Base-by-base conservation (phyloP, 768 basidiomycete genomes). In the Suillus cothurnatus region DNA sequence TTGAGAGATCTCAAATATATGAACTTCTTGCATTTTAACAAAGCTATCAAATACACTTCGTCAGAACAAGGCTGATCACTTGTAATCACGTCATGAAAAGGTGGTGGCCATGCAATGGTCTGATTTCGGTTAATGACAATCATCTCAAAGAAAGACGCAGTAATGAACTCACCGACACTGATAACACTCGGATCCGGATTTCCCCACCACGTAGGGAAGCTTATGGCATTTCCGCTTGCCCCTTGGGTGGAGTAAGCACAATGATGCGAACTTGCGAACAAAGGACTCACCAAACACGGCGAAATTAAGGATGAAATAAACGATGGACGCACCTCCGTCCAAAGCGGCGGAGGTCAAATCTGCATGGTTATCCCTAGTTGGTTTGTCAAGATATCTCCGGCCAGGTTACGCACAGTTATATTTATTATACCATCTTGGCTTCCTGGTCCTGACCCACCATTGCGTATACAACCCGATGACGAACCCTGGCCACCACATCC, bases 401-500 rank as follows among this genome's bases (percentile, higher is more conserved):
- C 15, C 19, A 43, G 12, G 38, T 21, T 8, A 36, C 49, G 45
- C 15, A 57, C 50, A 69, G 65, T 59, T 67, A 78, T 78, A 68
- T 74, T 83, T 85, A 66, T 79, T 80, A 72, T 84, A 83, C 81
- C 81, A 82, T n/a, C 69, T 72, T 6, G 82, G 82, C 21, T 76
- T 70, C 47, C 78, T 73, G 9, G 76, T 79, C 57, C 84, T 74
- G 26, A 81, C 79, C 81, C 82, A 85, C 78, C 81, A 84, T 69
- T 85, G 84, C 6, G 81, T 79, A 21, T 72, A 71, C 60, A 81
- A 73, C 4, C 85, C 85, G 61, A 87, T 84, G 31, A 86, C 73
- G 55, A 85, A 67, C 65, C 84, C 85, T 7, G 83, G 81, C 79
- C 82, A 84, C 82, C 84, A 85, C 76, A 70, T 66, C 73, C 67